A percentile compares a stretch with the other conserved stretches of the same genome.
These are phyloP conservation scores for Yamadazyma atlantica DNA, from an alignment of 1,139 yeast genomes.

Conservation along the genomic window DNA sequence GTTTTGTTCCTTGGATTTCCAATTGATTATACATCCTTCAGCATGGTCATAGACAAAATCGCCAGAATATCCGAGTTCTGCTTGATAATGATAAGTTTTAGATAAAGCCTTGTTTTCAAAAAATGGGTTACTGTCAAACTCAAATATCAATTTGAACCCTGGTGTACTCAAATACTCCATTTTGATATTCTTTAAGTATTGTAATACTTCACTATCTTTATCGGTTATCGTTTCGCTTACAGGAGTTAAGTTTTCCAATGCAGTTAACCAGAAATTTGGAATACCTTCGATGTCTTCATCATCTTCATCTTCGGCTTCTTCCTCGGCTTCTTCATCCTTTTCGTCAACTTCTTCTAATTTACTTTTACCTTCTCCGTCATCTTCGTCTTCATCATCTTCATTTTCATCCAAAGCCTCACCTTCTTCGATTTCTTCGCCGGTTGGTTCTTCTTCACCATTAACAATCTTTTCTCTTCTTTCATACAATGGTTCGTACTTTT, in stretches of 20 bases:
- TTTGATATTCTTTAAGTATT: slow-evolving; percentile 65
- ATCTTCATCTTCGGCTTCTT: slow-evolving; percentile 42
- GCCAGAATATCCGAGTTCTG: slow-evolving; percentile 91
- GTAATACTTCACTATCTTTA: slow-evolving; percentile 84
- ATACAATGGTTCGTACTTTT: slow-evolving; percentile 75
- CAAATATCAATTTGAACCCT: slow-evolving; percentile 86
- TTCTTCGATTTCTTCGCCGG: slow-evolving; percentile 69
- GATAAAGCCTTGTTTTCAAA: slow-evolving; percentile 71
- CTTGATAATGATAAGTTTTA: slow-evolving; percentile 92
- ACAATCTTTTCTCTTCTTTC: slow-evolving; percentile 72
- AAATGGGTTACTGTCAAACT: slow-evolving; percentile 73
- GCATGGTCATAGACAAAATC: slow-evolving; percentile 98
- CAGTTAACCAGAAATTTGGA: slow-evolving; percentile 96
- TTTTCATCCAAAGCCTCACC: slow-evolving; percentile 69
- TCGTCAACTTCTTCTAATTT: slow-evolving; percentile 36
- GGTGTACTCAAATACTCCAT: slow-evolving; percentile 84
- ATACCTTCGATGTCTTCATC: slow-evolving; percentile 61
- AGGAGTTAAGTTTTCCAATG: slow-evolving; percentile 81
- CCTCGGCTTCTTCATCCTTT: slow-evolving; percentile 46
- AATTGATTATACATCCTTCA: slow-evolving; percentile 81
- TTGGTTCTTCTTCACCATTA: slow-evolving; percentile 74
- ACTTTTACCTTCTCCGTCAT: slow-evolving; percentile 22
- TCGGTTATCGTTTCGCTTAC: slow-evolving; percentile 86
- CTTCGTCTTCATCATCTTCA: slow-evolving; percentile 37
- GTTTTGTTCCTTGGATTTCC: slow-evolving; percentile 80